These are phyloP conservation scores for Fusarium clavum DNA, from an alignment of 2,329 filamentous ascomycete genomes.

Conservation along the genomic window DNA sequence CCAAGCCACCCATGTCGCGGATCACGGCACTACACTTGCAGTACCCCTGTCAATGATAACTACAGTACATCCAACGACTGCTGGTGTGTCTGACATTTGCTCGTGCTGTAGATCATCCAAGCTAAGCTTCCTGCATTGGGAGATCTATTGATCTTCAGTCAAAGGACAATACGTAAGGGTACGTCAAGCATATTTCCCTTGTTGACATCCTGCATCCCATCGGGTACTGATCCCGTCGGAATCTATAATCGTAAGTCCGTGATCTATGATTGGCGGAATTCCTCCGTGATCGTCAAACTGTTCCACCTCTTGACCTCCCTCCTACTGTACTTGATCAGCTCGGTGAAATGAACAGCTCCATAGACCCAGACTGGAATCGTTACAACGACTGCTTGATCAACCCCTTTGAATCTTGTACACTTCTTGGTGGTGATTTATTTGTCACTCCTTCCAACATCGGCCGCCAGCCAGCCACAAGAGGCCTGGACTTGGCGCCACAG, in stretches of 20 bases:
- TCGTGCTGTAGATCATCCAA: background rate
- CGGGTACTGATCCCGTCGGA: conserved; percentile 14
- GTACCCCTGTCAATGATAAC: background rate
- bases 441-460: background rate
- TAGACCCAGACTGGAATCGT: background rate
- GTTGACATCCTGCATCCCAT: background rate
- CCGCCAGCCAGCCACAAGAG: background rate
- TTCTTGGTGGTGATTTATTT: background rate
- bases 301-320: background rate
- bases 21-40: background rate
- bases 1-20: conserved; percentile 1
- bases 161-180: background rate
- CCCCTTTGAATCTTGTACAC: background rate
- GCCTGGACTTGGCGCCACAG: background rate
- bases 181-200: background rate
- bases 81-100: background rate
- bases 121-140: background rate
- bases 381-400: background rate
- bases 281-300: background rate
- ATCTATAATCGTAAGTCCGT: background rate
- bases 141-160: background rate
- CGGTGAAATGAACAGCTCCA: conserved; percentile 10
- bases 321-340: background rate
- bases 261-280: conserved; percentile 5
- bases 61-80: background rate